phyloP scores from a whole-genome alignment of 2,329 filamentous ascomycete genomes.

The Neopestalotiopsis rosae region DNA sequence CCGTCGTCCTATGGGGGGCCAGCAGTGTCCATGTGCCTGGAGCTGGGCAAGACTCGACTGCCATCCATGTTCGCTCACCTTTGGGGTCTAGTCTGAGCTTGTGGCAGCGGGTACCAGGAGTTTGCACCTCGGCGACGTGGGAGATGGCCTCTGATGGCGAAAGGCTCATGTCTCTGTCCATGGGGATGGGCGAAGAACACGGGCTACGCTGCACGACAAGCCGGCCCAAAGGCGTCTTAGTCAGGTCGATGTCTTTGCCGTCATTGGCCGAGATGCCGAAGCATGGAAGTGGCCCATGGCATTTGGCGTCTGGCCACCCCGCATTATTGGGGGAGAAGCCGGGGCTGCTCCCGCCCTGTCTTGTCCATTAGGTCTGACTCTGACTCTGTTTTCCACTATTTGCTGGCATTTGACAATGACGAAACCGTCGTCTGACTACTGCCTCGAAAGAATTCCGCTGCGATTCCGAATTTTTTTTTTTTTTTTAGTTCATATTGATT shows the following conservation, averaged over 20 bases:
- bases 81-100: neutral
- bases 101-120: constrained; percentile 8
- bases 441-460: neutral
- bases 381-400: neutral
- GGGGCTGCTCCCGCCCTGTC: constrained; percentile 12
- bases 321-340: constrained; percentile 28
- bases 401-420: constrained; percentile 30
- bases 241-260: constrained; percentile 34
- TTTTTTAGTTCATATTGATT: neutral
- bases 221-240: constrained; percentile 44
- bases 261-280: constrained; percentile 55
- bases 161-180: neutral
- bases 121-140: constrained; percentile 15
- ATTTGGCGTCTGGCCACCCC: constrained; percentile 11
- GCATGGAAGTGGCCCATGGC: constrained; percentile 13
- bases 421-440: neutral
- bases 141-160: neutral
- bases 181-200: constrained; percentile 23
- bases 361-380: constrained; percentile 12
- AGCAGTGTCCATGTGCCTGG: constrained; percentile 6
- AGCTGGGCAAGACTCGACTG: neutral
- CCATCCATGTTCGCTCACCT: neutral
- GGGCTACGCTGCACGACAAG: constrained; percentile 14
- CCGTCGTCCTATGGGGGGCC: neutral
- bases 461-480: neutral